phyloP scores from a whole-genome alignment of 176 grass and related monocot species.

The Tillandsia fasciculata region DNA sequence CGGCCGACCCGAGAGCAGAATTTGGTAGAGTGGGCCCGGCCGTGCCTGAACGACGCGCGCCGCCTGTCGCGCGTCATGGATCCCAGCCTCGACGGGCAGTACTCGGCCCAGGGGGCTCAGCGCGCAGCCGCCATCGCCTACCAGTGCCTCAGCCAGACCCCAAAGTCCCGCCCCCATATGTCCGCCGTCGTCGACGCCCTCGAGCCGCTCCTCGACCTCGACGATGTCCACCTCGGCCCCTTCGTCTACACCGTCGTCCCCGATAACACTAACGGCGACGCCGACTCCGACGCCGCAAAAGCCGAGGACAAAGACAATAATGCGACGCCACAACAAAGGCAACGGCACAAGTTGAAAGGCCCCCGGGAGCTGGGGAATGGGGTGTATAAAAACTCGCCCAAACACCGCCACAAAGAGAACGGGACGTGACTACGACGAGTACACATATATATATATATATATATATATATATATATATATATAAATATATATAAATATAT shows the following conservation, averaged over 20 bases:
- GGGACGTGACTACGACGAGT: not conserved
- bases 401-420: not conserved
- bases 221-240: constrained; percentile 30
- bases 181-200: constrained; percentile 53
- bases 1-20: constrained; percentile 57
- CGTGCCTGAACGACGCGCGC: constrained; percentile 49
- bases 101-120: constrained; percentile 40
- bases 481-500: no score
- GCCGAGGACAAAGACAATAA: constrained; percentile 6
- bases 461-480: no score
- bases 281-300: not conserved
- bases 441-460: no score
- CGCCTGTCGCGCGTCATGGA: constrained; percentile 69
- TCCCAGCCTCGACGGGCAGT: constrained; percentile 47
- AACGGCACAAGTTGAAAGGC: not conserved
- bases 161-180: constrained; percentile 65
- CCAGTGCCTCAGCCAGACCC: constrained; percentile 55
- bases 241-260: constrained; percentile 53
- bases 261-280: not conserved
- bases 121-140: constrained; percentile 40
- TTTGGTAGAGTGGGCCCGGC: constrained; percentile 64
- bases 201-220: constrained; percentile 62
- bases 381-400: not conserved
- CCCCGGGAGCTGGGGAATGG: not conserved
- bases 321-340: not conserved